phyloP scores from a whole-genome alignment of 176 grass and related monocot genomes.

The Juncus effusus region DNA sequence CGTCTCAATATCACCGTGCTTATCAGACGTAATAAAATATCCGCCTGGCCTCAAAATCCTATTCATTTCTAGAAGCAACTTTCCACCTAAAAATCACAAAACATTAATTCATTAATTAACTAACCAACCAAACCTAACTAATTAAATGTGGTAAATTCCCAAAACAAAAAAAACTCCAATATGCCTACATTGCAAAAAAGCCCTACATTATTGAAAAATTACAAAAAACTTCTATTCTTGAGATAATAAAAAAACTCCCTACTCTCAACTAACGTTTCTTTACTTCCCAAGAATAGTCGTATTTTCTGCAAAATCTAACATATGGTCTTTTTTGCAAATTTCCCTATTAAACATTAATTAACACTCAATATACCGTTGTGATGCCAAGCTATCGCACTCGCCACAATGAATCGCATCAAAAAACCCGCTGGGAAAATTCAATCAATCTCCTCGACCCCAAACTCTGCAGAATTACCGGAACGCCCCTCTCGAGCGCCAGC shows the following conservation, averaged over 20 bases:
- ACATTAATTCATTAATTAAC: conserved; percentile 25
- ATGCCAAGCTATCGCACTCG: conserved; percentile 90
- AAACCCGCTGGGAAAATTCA: conserved; percentile 86
- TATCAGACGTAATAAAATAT: conserved; percentile 86
- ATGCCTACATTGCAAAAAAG: no score
- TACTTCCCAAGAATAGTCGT: no score
- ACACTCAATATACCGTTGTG: conserved; percentile 51
- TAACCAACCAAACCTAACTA: background rate
- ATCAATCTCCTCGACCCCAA: conserved; percentile 66
- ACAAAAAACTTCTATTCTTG: no score
- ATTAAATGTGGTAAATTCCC: no score
- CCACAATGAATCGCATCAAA: conserved; percentile 96
- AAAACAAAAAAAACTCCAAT: no score
- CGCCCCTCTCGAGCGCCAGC: conserved; percentile 81
- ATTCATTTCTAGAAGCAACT: conserved; percentile 90
- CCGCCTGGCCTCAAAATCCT: conserved; percentile 91
- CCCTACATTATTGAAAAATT: no score
- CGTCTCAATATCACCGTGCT: conserved; percentile 73
- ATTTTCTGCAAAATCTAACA: no score
- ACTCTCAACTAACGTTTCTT: no score
- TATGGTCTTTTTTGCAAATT: no score
- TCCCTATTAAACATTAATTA: no score
- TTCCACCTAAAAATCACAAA: conserved; percentile 58
- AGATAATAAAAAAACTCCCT: no score
- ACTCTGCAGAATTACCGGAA: conserved; percentile 69